Percentiles rank a stretch among this genome's conserved stretches.
These are phyloP conservation scores for Aspergillus sp. DNA, from an alignment of 2,329 filamentous ascomycete genomes.

Conservation along the genomic window DNA sequence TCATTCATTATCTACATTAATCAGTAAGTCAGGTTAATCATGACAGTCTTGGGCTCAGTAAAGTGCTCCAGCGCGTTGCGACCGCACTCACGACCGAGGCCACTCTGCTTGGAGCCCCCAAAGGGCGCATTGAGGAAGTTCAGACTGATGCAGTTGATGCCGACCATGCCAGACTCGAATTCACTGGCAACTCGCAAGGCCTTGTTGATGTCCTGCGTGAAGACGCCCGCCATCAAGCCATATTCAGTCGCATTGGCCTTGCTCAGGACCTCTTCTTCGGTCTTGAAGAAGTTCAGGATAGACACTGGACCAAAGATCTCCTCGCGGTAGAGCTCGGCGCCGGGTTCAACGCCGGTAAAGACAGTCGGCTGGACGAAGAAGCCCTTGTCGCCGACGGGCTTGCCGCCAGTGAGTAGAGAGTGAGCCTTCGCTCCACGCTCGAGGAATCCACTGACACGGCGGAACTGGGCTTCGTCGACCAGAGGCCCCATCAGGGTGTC, in stretches of 20 bases:
- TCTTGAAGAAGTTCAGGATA: slow-evolving; percentile 12
- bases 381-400: neutral
- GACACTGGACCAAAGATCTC: slow-evolving; percentile 11
- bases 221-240: slow-evolving; percentile 15
- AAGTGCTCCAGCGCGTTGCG: slow-evolving; percentile 3
- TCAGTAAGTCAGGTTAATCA: slow-evolving; percentile 1
- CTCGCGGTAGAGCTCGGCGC: neutral
- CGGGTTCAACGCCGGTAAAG: neutral
- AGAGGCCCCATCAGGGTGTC: neutral
- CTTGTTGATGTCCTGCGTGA: slow-evolving; percentile 13
- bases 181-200: slow-evolving; percentile 8
- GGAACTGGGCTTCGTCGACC: neutral
- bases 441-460: neutral
- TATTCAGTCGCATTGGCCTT: slow-evolving; percentile 14
- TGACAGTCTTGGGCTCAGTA: slow-evolving; percentile 10
- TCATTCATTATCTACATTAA: too few species aligned
- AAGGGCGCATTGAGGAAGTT: slow-evolving; percentile 5
- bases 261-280: slow-evolving; percentile 11
- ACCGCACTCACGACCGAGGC: slow-evolving; percentile 6
- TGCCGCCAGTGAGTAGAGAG: neutral
- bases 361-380: slow-evolving; percentile 9
- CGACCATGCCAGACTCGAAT: slow-evolving; percentile 15
- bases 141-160: slow-evolving; percentile 11
- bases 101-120: slow-evolving; percentile 14
- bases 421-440: neutral